Conservation (phyloP, 2,329 filamentous ascomycete genomes). For the Amauroascus niger region DNA sequence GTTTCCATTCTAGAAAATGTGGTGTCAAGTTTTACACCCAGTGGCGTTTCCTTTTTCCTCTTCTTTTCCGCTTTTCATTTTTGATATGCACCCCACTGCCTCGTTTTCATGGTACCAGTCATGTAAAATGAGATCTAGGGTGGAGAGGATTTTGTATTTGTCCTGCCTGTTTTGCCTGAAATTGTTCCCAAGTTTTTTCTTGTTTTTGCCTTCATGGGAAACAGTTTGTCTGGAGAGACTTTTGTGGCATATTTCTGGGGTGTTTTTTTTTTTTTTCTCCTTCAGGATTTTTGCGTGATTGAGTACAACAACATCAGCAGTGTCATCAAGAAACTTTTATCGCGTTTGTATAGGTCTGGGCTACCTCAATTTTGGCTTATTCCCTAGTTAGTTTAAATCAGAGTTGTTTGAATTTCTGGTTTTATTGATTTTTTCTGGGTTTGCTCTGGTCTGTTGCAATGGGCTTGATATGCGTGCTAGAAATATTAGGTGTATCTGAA, state of each 20-base stretch:
- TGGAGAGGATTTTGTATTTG: neutral
- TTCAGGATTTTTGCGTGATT: neutral
- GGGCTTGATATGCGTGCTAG: too few species aligned
- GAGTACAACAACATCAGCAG: neutral
- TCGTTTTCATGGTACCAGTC: too few species aligned
- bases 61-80: neutral
- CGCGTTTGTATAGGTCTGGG: neutral
- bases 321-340: neutral
- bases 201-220: neutral
- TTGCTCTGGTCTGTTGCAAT: neutral
- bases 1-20: constrained; percentile 1
- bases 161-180: neutral
- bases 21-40: constrained; percentile 6
- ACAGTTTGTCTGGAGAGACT: neutral
- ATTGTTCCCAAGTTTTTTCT: neutral
- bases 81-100: neutral
- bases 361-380: neutral
- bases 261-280: neutral
- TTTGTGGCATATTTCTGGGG: constrained; percentile 5
- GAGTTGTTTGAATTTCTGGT: neutral
- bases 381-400: neutral
- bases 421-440: neutral
- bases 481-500: neutral
- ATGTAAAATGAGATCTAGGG: neutral
- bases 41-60: neutral